Evolutionary conservation across 805 yeast genomes (phyloP).

Genomic region (Myxozyma sirexii): DNA sequence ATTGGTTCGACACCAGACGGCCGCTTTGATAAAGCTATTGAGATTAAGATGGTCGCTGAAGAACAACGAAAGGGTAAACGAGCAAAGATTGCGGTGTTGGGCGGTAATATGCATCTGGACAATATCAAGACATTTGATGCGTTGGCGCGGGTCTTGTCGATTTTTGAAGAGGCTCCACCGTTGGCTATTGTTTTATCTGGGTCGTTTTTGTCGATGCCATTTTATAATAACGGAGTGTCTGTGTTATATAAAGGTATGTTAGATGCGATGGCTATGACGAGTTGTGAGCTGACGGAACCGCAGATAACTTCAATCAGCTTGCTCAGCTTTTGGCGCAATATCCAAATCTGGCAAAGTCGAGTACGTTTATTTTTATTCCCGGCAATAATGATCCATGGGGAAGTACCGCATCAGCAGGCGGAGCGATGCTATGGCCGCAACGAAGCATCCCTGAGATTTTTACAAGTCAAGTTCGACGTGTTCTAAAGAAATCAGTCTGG

Average conservation of each 20-base stretch:
- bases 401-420: conserved; percentile 65
- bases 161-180: conserved; percentile 62
- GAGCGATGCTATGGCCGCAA: conserved; percentile 68
- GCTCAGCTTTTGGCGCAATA: conserved; percentile 65
- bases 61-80: conserved; percentile 61
- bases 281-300: neutral
- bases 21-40: conserved; percentile 64
- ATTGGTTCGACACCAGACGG: conserved; percentile 45
- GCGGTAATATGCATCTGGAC: conserved; percentile 73
- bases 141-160: conserved; percentile 61
- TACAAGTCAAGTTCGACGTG: conserved; percentile 64
- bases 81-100: conserved; percentile 59
- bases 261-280: no score
- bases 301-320: conserved; percentile 67
- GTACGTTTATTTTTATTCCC: conserved; percentile 75
- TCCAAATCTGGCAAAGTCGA: conserved; percentile 54
- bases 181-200: conserved; percentile 78
- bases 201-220: conserved; percentile 70
- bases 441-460: conserved; percentile 70
- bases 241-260: conserved; percentile 52
- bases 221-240: conserved; percentile 58
- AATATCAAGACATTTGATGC: conserved; percentile 61
- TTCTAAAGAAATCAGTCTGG: conserved; percentile 56
- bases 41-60: conserved; percentile 54
- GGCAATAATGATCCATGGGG: conserved; percentile 96